Evolutionary conservation across 1,284 basidiomycete species (phyloP).

Genomic region (Microbotryum saponariae): DNA sequence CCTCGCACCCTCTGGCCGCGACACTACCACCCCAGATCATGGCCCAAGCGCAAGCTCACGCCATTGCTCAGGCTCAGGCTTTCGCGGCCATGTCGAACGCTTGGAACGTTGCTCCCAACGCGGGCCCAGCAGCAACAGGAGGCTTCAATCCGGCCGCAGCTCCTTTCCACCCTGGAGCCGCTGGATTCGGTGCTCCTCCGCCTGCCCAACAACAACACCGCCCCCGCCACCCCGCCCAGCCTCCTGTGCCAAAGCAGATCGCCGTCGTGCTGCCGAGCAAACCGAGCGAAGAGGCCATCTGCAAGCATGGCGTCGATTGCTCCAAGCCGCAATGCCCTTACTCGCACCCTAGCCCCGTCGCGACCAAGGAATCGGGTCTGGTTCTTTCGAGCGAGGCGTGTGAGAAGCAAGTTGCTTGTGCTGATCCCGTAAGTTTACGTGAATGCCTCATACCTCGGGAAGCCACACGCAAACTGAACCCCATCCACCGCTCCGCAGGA

Average conservation of each 20-base stretch:
- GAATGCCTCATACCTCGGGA: slow-evolving; percentile 32
- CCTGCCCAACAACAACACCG: background rate
- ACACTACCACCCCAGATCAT: slow-evolving; percentile 24
- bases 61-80: slow-evolving; percentile 29
- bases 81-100: slow-evolving; percentile 30
- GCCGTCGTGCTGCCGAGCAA: slow-evolving; percentile 41
- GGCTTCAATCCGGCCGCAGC: slow-evolving; percentile 21
- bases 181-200: background rate
- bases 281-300: slow-evolving; percentile 51
- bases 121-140: background rate
- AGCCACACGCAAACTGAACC: slow-evolving; percentile 3
- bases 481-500: slow-evolving; percentile 24
- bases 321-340: slow-evolving; percentile 76
- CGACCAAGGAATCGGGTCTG: slow-evolving; percentile 82
- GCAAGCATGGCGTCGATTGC: slow-evolving; percentile 83
- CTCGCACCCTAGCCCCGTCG: slow-evolving; percentile 84
- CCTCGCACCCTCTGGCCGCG: slow-evolving; percentile 19
- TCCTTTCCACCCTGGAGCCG: slow-evolving; percentile 7
- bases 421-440: slow-evolving; percentile 51
- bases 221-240: slow-evolving; percentile 11
- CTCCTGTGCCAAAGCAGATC: slow-evolving; percentile 14
- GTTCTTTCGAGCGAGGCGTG: slow-evolving; percentile 85
- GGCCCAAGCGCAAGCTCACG: slow-evolving; percentile 26
- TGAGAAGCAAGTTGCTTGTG: slow-evolving; percentile 72
- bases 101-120: slow-evolving; percentile 12